Base-by-base conservation (phyloP, 1,284 basidiomycete species). In the Apiotrichum laibachii region DNA sequence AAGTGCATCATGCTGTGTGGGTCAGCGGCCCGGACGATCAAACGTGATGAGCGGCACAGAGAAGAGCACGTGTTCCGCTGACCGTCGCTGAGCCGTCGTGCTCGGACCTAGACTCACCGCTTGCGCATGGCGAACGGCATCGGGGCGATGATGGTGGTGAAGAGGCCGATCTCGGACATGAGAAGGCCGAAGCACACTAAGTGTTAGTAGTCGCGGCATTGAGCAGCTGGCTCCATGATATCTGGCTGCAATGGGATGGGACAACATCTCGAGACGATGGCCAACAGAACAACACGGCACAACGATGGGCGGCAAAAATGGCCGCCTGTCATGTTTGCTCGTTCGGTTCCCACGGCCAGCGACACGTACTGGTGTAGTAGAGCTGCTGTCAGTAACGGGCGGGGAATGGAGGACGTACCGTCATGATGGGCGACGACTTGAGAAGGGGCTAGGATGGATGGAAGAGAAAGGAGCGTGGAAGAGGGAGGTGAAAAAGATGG, bases 101-200 rank as follows among this genome's bases (percentile, higher is more conserved):
- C 37, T 39, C 26, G 26, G 7, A 4, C 26, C 7, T 31, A 31
- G 26, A 65, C 76, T 60, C 54, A 77, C 77, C 68, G 75, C 67
- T 77, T 79, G 58, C 77, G 67, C 51, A 79, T 57, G 13, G 74
- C 60, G 65, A 79, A 79, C 9, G 77, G 77, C 77, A 79, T 79
- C 50, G 77, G 77, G 51, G 68, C 70, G 46, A 79, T 68, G 56
- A 79, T 74, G n/a, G 73, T 67, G 44, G 63, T 53, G 63, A 79
- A 77, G 50, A 79, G 68, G 26, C 64, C 57, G 16, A 77, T 68
- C 71, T 79, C 77, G 40, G 68, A 62, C 67, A 75, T 72, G 69
- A 79, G 72, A 48, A 79, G 67, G 22, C 56, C 72, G 59, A 79
- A 79, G 63, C 77, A 79, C 55, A 79, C 77, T 79, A 60, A 21